A percentile compares a stretch with the other conserved stretches of the same genome.
phyloP scores from a whole-genome alignment of 768 basidiomycete genomes.

The Auriscalpium vulgare region DNA sequence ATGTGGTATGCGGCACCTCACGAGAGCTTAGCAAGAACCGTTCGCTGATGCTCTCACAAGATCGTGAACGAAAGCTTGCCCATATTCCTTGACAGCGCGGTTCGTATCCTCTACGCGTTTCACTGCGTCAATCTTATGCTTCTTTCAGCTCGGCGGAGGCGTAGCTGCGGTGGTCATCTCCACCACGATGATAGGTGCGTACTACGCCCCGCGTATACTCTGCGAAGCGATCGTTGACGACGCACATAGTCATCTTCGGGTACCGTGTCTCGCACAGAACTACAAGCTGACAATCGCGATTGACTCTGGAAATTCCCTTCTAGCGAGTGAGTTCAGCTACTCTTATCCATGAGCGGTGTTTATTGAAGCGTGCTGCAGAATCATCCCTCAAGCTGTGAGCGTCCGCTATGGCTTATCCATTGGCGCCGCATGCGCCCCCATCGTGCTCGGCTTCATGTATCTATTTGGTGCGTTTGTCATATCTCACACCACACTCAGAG shows the following conservation, averaged over 20 bases:
- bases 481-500: background rate
- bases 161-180: slow-evolving; percentile 73
- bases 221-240: slow-evolving; percentile 1
- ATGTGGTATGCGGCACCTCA: slow-evolving; percentile 52
- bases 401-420: slow-evolving; percentile 52
- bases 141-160: slow-evolving; percentile 49
- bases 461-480: slow-evolving; percentile 30
- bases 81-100: slow-evolving; percentile 72
- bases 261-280: slow-evolving; percentile 21
- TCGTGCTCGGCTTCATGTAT: slow-evolving; percentile 45
- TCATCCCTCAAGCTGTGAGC: slow-evolving; percentile 70
- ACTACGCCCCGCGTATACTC: background rate
- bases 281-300: background rate
- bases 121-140: background rate
- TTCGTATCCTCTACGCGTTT: slow-evolving; percentile 16
- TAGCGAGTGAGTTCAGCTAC: background rate
- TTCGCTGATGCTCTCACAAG: slow-evolving; percentile 25
- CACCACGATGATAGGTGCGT: slow-evolving; percentile 60
- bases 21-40: background rate
- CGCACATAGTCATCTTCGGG: slow-evolving; percentile 69
- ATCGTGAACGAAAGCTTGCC: slow-evolving; percentile 79
- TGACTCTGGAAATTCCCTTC: slow-evolving; percentile 1
- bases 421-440: slow-evolving; percentile 43
- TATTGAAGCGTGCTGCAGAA: slow-evolving; percentile 25
- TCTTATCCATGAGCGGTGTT: background rate